Conservation (phyloP, 805 yeast genomes). For the Kodamaea leandrae region DNA sequence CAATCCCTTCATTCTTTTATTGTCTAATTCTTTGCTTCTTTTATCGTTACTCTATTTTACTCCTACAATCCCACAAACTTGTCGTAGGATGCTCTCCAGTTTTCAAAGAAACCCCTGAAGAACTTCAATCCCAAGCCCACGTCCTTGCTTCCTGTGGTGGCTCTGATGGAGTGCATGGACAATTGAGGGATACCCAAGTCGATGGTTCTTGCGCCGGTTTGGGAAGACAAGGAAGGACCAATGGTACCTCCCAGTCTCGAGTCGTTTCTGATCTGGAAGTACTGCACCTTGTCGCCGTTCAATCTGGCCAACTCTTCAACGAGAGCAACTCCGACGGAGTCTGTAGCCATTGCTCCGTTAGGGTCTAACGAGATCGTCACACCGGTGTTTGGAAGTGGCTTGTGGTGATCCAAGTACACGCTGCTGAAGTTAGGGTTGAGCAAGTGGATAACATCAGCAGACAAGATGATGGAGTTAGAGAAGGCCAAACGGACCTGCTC, state of each 20-base stretch:
- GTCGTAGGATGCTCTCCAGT: slow-evolving; percentile 63
- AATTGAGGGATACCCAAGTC: slow-evolving; percentile 83
- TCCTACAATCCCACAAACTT: slow-evolving; percentile 46
- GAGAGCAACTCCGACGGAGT: slow-evolving; percentile 67
- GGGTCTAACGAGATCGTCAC: slow-evolving; percentile 70
- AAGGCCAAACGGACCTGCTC: slow-evolving; percentile 41
- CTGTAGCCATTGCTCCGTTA: slow-evolving; percentile 82
- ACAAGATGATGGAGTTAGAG: slow-evolving; percentile 75
- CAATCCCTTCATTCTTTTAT: too few relatives aligned
- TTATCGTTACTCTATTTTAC: neutral
- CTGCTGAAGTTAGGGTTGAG: slow-evolving; percentile 71
- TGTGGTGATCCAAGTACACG: slow-evolving; percentile 75
- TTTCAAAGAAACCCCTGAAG: slow-evolving; percentile 64
- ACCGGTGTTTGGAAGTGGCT: slow-evolving; percentile 78
- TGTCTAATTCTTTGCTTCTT: too few relatives aligned
- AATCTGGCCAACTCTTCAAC: slow-evolving; percentile 65
- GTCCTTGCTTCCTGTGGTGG: slow-evolving; percentile 75
- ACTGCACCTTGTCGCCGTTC: slow-evolving; percentile 67
- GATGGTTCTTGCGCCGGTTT: slow-evolving; percentile 71
- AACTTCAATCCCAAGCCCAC: slow-evolving; percentile 71
- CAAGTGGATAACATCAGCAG: slow-evolving; percentile 84
- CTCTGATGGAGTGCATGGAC: slow-evolving; percentile 85
- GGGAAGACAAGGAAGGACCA: slow-evolving; percentile 66
- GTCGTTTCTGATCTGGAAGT: slow-evolving; percentile 84
- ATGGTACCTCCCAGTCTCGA: slow-evolving; percentile 86